A percentile compares a stretch with the other conserved stretches of the same genome.
phyloP scores from a whole-genome alignment of 2,329 filamentous ascomycete species.

The Alternaria gaisen region DNA sequence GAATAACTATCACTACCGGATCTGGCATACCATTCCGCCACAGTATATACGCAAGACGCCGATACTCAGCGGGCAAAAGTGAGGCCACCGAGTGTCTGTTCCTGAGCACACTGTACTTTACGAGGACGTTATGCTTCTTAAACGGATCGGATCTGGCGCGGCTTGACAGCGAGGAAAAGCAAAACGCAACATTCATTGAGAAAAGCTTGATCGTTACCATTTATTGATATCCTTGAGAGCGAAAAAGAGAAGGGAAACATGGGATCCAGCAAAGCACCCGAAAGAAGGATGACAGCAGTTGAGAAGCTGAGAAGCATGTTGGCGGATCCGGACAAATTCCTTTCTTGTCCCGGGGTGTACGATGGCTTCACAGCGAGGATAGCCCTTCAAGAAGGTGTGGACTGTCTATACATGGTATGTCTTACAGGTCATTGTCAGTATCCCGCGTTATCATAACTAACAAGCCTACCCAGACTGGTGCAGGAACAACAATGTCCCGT shows the following conservation, averaged over 20 bases:
- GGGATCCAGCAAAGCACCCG: slow-evolving; percentile 14
- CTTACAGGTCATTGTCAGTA: neutral
- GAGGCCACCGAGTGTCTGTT: neutral
- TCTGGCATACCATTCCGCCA: slow-evolving; percentile 3
- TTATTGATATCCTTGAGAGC: neutral
- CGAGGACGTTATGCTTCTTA: neutral
- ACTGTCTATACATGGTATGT: slow-evolving; percentile 72
- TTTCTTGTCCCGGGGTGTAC: slow-evolving; percentile 72
- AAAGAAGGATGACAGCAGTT: slow-evolving; percentile 34
- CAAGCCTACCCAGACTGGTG: slow-evolving; percentile 61
- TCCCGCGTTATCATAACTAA: neutral
- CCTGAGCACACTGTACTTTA: neutral
- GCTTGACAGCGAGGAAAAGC: neutral
- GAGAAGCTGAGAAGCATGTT: slow-evolving; percentile 45
- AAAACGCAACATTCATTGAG: neutral
- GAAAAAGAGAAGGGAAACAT: slow-evolving; percentile 13
- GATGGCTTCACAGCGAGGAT: slow-evolving; percentile 73
- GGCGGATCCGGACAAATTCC: slow-evolving; percentile 42
- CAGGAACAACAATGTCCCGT: slow-evolving; percentile 67
- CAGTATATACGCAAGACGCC: slow-evolving; percentile 13
- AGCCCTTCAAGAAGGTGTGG: slow-evolving; percentile 69
- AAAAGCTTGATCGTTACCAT: neutral
- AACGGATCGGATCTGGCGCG: neutral
- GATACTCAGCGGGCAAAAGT: slow-evolving; percentile 12
- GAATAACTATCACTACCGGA: neutral